These are phyloP conservation scores for Taiozyma sp. DNA, from an alignment of 1,139 yeast species.

Conservation along the genomic window DNA sequence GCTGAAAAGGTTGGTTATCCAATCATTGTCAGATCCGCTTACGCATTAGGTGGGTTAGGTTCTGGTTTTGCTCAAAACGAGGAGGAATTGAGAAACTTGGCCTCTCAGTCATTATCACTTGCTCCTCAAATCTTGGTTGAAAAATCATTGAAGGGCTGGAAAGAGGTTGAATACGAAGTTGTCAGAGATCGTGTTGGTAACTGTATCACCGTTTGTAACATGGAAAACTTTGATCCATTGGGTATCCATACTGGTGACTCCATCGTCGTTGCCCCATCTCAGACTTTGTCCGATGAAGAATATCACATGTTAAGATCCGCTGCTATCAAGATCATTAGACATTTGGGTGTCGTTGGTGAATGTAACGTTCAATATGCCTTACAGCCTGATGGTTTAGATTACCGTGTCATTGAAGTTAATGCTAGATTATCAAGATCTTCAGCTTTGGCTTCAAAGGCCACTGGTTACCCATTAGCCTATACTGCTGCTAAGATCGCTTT, in stretches of 20 bases:
- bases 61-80: constrained; percentile 92
- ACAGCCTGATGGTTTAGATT: constrained; percentile 92
- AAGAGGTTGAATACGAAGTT: constrained; percentile 97
- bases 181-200: constrained; percentile 95
- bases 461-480: constrained; percentile 97
- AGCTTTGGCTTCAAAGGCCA: constrained; percentile 96
- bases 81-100: constrained; percentile 77
- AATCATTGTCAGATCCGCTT: constrained; percentile 95
- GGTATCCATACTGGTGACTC: constrained; percentile 99
- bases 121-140: constrained; percentile 96
- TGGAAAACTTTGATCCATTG: constrained; percentile 98
- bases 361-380: constrained; percentile 97
- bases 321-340: constrained; percentile 95
- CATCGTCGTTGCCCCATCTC: constrained; percentile 98
- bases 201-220: constrained; percentile 98
- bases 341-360: constrained; percentile 98
- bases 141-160: constrained; percentile 98
- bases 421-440: constrained; percentile 97
- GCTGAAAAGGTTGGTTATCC: constrained; percentile 91
- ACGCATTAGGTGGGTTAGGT: constrained; percentile 96
- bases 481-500: constrained; percentile 97
- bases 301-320: constrained; percentile 97
- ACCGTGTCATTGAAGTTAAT: constrained; percentile 95
- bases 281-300: constrained; percentile 94
- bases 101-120: constrained; percentile 82